Conservation (phyloP, 2,329 filamentous ascomycete species). For the Teratosphaeria viscida region DNA sequence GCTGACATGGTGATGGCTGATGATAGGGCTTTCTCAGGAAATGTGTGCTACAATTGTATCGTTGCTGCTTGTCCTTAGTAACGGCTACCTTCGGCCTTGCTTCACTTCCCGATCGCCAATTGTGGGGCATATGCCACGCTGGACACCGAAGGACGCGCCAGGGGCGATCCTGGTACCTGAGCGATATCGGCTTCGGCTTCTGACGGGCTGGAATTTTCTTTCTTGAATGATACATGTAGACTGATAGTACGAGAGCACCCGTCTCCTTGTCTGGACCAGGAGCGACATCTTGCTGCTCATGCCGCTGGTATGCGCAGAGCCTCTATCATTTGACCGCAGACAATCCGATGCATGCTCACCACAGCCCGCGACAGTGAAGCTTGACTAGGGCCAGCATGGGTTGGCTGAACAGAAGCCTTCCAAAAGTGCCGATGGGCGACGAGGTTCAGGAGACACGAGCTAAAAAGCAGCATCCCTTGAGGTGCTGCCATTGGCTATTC, state of each 20-base stretch:
- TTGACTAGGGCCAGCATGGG: background rate
- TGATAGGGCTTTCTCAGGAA: background rate
- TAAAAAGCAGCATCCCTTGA: background rate
- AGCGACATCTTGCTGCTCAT: background rate
- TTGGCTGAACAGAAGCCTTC: too few relatives aligned
- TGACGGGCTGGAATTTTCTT: slow-evolving; percentile 7
- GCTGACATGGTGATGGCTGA: background rate
- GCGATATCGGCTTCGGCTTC: slow-evolving; percentile 7
- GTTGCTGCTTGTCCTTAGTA: background rate
- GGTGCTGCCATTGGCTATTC: background rate
- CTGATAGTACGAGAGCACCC: background rate
- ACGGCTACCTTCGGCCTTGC: slow-evolving; percentile 1
- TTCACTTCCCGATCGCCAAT: background rate
- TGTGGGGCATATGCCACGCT: background rate
- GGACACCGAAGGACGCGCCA: background rate
- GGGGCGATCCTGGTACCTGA: background rate
- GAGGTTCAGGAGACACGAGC: background rate
- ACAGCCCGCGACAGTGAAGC: too few relatives aligned
- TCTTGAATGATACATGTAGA: background rate
- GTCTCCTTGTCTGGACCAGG: background rate
- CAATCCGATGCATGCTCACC: background rate
- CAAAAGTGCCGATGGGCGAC: background rate
- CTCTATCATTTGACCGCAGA: background rate
- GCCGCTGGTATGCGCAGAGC: background rate
- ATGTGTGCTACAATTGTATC: background rate